A percentile compares a stretch with the other conserved stretches of the same genome.
Evolutionary conservation across 179 eudicot genomes (phyloP).

Genomic region (Nepenthes alata): DNA sequence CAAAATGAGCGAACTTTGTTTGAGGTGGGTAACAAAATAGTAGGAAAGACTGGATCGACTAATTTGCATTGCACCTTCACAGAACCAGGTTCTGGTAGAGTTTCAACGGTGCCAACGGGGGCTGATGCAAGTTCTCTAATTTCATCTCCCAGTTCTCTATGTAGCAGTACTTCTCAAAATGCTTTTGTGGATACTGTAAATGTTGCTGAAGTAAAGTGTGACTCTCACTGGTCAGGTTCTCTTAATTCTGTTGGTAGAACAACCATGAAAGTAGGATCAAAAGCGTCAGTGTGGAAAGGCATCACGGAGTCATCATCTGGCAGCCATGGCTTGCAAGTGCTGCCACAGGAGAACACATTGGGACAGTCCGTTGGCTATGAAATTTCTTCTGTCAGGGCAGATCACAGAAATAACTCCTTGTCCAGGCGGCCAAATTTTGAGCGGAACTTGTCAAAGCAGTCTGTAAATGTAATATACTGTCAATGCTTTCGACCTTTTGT

Average conservation of each 20-base stretch:
- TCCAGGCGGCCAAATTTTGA: constrained; percentile 29
- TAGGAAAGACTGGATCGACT: constrained; percentile 23
- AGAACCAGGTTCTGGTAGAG: constrained; percentile 17
- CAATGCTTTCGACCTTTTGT: constrained; percentile 5
- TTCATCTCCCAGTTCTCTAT: constrained; percentile 14
- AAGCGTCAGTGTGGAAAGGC: constrained; percentile 15
- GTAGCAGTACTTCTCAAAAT: background rate
- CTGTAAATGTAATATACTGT: constrained; percentile 41
- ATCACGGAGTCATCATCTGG: constrained; percentile 15
- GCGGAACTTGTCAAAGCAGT: constrained; percentile 42
- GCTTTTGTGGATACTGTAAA: constrained; percentile 6
- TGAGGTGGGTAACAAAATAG: constrained; percentile 10
- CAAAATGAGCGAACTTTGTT: constrained; percentile 4
- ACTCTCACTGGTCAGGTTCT: constrained; percentile 16
- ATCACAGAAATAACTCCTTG: constrained; percentile 20
- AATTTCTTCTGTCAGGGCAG: constrained; percentile 20
- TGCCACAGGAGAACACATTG: constrained; percentile 17
- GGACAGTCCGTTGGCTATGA: constrained; percentile 23
- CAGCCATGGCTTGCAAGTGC: constrained; percentile 17
- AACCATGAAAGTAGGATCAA: constrained; percentile 14
- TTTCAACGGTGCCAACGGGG: constrained; percentile 9
- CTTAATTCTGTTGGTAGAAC: constrained; percentile 17
- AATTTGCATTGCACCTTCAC: constrained; percentile 12
- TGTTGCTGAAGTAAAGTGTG: constrained; percentile 19
- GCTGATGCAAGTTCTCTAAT: constrained; percentile 18